These are phyloP conservation scores for Crithidia mellificae DNA, from an alignment of 208 protist species.

Conservation along the genomic window DNA sequence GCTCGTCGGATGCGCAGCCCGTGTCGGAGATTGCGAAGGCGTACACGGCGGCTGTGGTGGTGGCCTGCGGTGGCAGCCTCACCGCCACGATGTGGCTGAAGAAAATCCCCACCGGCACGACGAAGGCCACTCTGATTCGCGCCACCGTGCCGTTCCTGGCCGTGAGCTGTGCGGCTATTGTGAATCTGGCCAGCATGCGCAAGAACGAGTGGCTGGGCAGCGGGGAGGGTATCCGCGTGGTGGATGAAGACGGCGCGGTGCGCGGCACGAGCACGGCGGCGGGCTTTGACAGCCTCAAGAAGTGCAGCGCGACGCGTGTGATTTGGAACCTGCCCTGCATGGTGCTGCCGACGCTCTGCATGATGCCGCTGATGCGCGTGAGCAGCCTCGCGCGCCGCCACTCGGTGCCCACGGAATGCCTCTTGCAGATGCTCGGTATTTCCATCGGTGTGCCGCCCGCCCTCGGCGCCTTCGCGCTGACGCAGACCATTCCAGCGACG, in stretches of 20 bases:
- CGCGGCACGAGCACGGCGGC: slow-evolving; percentile 76
- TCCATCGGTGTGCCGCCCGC: slow-evolving; percentile 72
- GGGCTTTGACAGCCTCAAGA: slow-evolving; percentile 74
- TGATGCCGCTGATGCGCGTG: slow-evolving; percentile 60
- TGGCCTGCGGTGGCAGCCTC: slow-evolving; percentile 65
- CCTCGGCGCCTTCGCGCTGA: slow-evolving; percentile 66
- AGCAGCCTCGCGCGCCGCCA: slow-evolving; percentile 30
- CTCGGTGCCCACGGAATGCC: slow-evolving; percentile 47
- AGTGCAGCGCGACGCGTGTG: slow-evolving; percentile 77
- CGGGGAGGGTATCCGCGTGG: slow-evolving; percentile 75
- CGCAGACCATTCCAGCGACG: slow-evolving; percentile 51
- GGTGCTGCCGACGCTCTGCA: slow-evolving; percentile 86
- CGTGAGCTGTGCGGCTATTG: slow-evolving; percentile 75
- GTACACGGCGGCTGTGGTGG: slow-evolving; percentile 75
- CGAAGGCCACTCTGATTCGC: slow-evolving; percentile 67
- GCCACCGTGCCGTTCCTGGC: slow-evolving; percentile 86
- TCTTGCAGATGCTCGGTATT: slow-evolving; percentile 72
- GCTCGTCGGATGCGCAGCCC: slow-evolving; percentile 88
- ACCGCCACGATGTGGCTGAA: slow-evolving; percentile 69
- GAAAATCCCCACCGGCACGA: slow-evolving; percentile 48
- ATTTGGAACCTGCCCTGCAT: slow-evolving; percentile 87
- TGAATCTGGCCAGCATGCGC: slow-evolving; percentile 89
- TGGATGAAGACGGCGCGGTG: slow-evolving; percentile 80
- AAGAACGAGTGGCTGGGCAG: slow-evolving; percentile 88
- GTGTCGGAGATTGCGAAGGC: slow-evolving; percentile 76